phyloP scores from a whole-genome alignment of 2,329 filamentous ascomycete genomes.

The Ophiosphaerella narmari region DNA sequence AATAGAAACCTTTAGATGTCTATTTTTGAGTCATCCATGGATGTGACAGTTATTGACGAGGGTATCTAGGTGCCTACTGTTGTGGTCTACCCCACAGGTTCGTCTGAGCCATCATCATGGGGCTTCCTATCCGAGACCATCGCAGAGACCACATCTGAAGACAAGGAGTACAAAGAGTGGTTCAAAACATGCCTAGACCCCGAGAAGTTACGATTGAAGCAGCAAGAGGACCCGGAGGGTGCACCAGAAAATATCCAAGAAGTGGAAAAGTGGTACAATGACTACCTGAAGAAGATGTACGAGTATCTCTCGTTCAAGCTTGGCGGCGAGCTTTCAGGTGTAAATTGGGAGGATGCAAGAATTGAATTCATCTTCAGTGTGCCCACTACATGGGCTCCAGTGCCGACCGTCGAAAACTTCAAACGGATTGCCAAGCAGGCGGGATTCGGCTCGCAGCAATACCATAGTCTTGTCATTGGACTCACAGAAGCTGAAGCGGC shows the following conservation, averaged over 20 bases:
- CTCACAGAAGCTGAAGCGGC: conserved; percentile 61
- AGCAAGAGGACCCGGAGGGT: conserved; percentile 50
- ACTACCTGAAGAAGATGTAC: conserved; percentile 58
- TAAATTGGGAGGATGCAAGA: conserved; percentile 45
- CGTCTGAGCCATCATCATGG: conserved; percentile 53
- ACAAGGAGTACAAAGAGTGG: conserved; percentile 54
- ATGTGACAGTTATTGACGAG: too few relatives aligned
- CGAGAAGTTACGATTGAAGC: conserved; percentile 50
- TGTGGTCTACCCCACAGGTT: conserved; percentile 53
- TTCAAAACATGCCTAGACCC: conserved; percentile 62
- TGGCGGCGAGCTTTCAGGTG: conserved; percentile 43
- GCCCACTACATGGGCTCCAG: conserved; percentile 61
- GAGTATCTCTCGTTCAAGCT: conserved; percentile 51
- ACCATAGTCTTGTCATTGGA: conserved; percentile 51
- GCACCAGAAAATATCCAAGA: conserved; percentile 50
- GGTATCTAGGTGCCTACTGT: conserved; percentile 52
- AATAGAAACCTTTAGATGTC: too few relatives aligned
- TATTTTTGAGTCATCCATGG: too few relatives aligned
- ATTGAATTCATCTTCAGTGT: conserved; percentile 63
- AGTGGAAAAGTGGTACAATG: conserved; percentile 54
- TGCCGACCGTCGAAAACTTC: conserved; percentile 58
- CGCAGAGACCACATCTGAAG: conserved; percentile 46
- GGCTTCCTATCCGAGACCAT: conserved; percentile 56
- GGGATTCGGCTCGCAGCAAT: conserved; percentile 52
- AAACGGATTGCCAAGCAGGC: conserved; percentile 53